Evolutionary conservation across 2,329 filamentous ascomycete species (phyloP), one percentile per base, ranked within the genome.

Genomic region (Lasiodiplodia sp.): DNA sequence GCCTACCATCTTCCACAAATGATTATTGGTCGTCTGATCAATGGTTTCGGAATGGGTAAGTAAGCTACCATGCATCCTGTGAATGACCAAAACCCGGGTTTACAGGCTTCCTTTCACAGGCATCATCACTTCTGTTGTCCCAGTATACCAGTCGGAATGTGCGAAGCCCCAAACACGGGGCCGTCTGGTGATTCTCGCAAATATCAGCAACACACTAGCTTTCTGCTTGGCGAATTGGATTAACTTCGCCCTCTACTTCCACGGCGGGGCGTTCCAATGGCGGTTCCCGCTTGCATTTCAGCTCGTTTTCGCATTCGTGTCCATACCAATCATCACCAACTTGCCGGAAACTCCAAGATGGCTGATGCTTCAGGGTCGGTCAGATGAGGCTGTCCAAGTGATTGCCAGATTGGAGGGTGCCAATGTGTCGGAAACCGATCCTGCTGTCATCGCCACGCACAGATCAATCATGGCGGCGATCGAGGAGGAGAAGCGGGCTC

Each of bases 291-390:
- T 72, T 38, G 71, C 68, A 18, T 47, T 72, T 7, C 83, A 86
- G 70, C 75, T 81, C 40, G 67, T 82, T 12, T 83, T 81, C 3
- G 78, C 76, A 23, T 71, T 73, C 18, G 73, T 71, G 75, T 77
- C 83, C 64, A 75, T 83, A 6, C 66, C 75, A 3, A 79, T 83
- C 40, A 75, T 84, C 51, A 77, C 77, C 67, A 82, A 86, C 56
- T 79, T 85, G 10, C 86, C 87, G 0, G 87, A 88, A 68, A 85
- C 82, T 0, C 87, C 86, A 4, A 80, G 87, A 28, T 88, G 85
- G 84, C 75, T 88, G 37, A 80, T 88, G 55, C 82, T 83, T 28
- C 80, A 84, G 69, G 86, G 85, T 16, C 79, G 81, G 10, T 66
- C 74, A 1, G 80, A 85, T 0, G 81, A 87, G 71, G 86, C 86